Base-by-base conservation (phyloP, 2,329 filamentous ascomycete genomes). In the Cadophora gregata region DNA sequence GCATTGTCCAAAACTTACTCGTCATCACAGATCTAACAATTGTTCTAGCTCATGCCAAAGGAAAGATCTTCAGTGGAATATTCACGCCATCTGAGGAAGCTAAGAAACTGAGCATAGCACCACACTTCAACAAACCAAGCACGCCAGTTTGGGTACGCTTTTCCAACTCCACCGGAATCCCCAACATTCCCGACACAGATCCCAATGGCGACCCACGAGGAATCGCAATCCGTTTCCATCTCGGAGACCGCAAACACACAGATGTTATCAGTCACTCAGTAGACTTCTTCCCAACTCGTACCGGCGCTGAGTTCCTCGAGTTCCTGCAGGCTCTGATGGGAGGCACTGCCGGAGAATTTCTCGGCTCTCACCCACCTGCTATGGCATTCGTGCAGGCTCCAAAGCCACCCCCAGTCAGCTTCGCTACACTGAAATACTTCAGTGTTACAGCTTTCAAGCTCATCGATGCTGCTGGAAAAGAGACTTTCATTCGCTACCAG, bases 221-320 rank as follows among this genome's bases (percentile, higher is more conserved):
- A 27, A 74, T 85, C 4, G 83, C 79, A 3, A 73, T 85, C 36
- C 81, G 84, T 1, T 86, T 86, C 74, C 70, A 80, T 21, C 79
- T 85, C 2, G 77, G 79, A 1, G 78, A 80, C 16, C 79, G 79
- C 55, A 75, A 79, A 24, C 85, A 88, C 75, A 87, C 85, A 1
- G 85, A 88, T 72, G 83, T 88, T 70, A 77, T 88, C 60, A 75
- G 80, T 0, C 85, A 88, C 75, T 83, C 81, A 0, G 83, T 82
- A 0, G 78, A 81, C 1, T 81, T 79, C 74, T 87, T 88, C 75
- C 85, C 85, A 0, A 80, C 80, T 0, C 78, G 80, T 42, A 86
- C 82, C 0, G 84, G 84, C 16, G 83, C 80, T 16, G 83, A 82
- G n/a, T 84, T 86, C 56, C 79, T 86, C 1, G 78, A 79, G 9